Evolutionary conservation across 495 filamentous ascomycete genomes (phyloP).

Genomic region (Aspergillus cristatus): DNA sequence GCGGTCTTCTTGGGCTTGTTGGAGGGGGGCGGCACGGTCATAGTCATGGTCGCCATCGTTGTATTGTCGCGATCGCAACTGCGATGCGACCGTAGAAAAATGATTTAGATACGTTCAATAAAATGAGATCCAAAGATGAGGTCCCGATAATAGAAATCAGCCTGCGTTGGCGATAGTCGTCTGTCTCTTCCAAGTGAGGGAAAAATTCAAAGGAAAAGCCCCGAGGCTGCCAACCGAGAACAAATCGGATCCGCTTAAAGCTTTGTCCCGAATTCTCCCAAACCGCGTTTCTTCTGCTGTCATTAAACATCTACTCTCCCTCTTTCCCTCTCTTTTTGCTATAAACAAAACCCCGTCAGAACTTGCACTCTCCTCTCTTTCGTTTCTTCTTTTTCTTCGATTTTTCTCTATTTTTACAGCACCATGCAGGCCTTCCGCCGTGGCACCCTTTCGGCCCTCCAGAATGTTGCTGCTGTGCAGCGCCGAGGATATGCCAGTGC

Average conservation of each 20-base stretch:
- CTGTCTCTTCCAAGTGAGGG: too few relatives aligned
- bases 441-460: constrained; percentile 40
- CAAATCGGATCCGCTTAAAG: constrained; percentile 35
- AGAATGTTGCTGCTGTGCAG: constrained; percentile 38
- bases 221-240: constrained; percentile 23
- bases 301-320: constrained; percentile 3
- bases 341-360: constrained; percentile 2
- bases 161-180: too few relatives aligned
- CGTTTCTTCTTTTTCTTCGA: constrained; percentile 2
- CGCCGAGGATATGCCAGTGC: constrained; percentile 61
- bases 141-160: too few relatives aligned
- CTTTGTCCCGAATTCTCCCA: constrained; percentile 33
- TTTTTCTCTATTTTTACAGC: constrained; percentile 9
- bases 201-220: not conserved
- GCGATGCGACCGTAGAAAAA: too few relatives aligned
- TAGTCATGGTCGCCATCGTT: constrained; percentile 54
- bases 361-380: constrained; percentile 15
- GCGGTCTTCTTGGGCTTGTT: constrained; percentile 54
- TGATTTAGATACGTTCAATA: not conserved
- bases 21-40: constrained; percentile 45
- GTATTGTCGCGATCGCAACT: too few relatives aligned
- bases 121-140: not conserved
- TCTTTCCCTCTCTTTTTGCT: constrained; percentile 5
- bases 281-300: constrained; percentile 8
- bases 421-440: constrained; percentile 48